A percentile compares a stretch with the other conserved stretches of the same genome.
Evolutionary conservation across 192 early-diverging fungal genomes (phyloP).

Genomic region (Podila horticola): DNA sequence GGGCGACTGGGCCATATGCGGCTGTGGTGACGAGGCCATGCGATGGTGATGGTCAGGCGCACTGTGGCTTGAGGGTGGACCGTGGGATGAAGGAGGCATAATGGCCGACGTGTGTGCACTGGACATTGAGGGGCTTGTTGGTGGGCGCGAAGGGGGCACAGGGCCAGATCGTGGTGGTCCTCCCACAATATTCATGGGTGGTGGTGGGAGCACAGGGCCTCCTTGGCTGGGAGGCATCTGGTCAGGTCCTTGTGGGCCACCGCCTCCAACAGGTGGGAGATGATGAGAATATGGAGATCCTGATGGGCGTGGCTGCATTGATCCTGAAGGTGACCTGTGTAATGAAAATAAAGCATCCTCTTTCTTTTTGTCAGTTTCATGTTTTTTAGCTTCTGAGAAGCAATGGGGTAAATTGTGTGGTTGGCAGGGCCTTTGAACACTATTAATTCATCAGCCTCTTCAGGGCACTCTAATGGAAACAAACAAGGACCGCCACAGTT

Average conservation of each 20-base stretch:
- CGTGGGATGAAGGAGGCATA: conserved; percentile 49
- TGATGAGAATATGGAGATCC: conserved; percentile 50
- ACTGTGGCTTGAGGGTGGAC: conserved; percentile 42
- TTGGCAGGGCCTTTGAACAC: too few relatives aligned
- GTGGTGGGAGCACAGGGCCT: conserved; percentile 43
- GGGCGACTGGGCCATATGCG: conserved; percentile 43
- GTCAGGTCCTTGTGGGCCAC: conserved; percentile 35
- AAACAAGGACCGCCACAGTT: neutral
- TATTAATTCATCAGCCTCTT: too few relatives aligned
- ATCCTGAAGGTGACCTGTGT: conserved; percentile 47
- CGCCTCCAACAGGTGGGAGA: conserved; percentile 47
- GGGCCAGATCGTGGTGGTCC: conserved; percentile 44
- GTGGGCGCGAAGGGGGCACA: conserved; percentile 47
- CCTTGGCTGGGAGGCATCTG: conserved; percentile 27
- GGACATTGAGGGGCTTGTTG: conserved; percentile 32
- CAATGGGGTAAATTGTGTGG: too few relatives aligned
- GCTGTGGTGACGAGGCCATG: conserved; percentile 45
- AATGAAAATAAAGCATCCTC: too few relatives aligned
- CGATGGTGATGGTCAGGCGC: conserved; percentile 37
- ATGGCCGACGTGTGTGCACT: conserved; percentile 40
- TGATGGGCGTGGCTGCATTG: conserved; percentile 49
- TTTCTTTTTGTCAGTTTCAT: too few relatives aligned
- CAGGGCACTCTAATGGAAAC: too few relatives aligned
- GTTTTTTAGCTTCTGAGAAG: too few relatives aligned
- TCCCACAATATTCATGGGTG: conserved; percentile 43